Evolutionary conservation across 129 eudicot species (phyloP), one percentile per base, ranked within the genome.

Genomic region (Helichrysum umbraculigerum): DNA sequence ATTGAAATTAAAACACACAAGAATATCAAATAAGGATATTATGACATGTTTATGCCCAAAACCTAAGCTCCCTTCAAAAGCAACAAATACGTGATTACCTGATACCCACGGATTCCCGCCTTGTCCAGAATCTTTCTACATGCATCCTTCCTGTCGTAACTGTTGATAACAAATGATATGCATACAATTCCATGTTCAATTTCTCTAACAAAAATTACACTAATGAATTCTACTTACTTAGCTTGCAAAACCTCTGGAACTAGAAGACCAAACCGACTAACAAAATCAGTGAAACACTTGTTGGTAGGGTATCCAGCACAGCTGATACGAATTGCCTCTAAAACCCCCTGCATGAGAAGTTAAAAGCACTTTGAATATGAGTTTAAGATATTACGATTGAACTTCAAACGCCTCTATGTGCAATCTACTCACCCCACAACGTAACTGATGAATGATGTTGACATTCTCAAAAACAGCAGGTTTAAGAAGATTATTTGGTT

Each of bases 271-370:
- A 94, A 94, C 60, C 97, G 90, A 79, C 81, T 81, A 33, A 91
- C 84, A 85, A 94, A 94, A 63, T 94, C 98, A 78, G 65, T 73
- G 79, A 94, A 94, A 30, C 87, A 81, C 85, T 88, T 89, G 33
- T 90, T 88, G 56, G 98, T 94, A 32, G 98, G 98, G 83, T 94
- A 94, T 64, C 98, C 98, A 54, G 98, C 96, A 86, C 96, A 88
- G 70, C 98, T 94, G 52, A 94, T 94, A 83, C 98, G 93, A 81
- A 94, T 94, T 77, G 98, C 98, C 82, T 94, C 98, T 66, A 94
- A 83, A 81, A 94, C 98, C 75, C 98, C 98, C 98, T 94, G 81
- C 65, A 82, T 72, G 70, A 74, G 71, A 34, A 76, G 63, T 68
- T 70, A 79, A 78, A 68, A 30, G 17, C 64, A 20, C 33, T 65